Conservation (phyloP, 2,329 filamentous ascomycete species). For the Fusarium sp. region DNA sequence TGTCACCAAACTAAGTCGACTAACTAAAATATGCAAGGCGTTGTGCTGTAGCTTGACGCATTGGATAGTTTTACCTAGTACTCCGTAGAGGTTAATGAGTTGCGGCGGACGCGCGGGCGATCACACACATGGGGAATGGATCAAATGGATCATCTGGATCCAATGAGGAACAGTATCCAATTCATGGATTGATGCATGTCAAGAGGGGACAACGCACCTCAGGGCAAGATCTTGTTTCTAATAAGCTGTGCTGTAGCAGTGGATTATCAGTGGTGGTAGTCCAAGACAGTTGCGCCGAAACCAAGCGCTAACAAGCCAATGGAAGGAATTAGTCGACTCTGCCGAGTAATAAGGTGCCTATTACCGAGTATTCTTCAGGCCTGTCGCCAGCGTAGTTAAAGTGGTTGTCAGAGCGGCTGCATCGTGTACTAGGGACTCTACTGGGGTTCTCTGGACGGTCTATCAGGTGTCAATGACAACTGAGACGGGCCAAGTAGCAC, state of each 20-base stretch:
- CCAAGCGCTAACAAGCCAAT: slow-evolving; percentile 10
- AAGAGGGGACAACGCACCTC: slow-evolving; percentile 26
- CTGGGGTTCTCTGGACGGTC: slow-evolving; percentile 10
- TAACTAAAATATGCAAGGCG: slow-evolving; percentile 13
- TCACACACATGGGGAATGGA: slow-evolving; percentile 25
- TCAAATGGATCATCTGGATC: slow-evolving; percentile 3
- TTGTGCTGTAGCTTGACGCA: slow-evolving; percentile 10
- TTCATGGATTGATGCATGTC: slow-evolving; percentile 30
- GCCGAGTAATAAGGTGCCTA: background rate
- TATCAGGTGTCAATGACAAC: background rate
- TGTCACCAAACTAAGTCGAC: background rate
- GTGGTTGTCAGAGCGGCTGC: slow-evolving; percentile 27
- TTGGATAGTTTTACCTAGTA: slow-evolving; percentile 22
- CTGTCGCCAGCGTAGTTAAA: background rate
- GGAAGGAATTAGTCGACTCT: background rate
- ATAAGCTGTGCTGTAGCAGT: background rate
- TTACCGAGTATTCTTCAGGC: background rate
- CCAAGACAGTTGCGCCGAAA: slow-evolving; percentile 13
- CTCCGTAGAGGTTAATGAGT: slow-evolving; percentile 15
- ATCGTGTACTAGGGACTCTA: slow-evolving; percentile 7
- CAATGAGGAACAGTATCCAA: slow-evolving; percentile 17
- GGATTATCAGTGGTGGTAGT: slow-evolving; percentile 16
- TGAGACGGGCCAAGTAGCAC: slow-evolving; percentile 6
- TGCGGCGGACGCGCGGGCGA: slow-evolving; percentile 34
- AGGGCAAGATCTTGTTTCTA: background rate